A percentile compares a stretch with the other conserved stretches of the same genome.
Evolutionary conservation across 78 protist species (phyloP).

Genomic region (Dictyostelium discoideum): dicty_2.7 NC_007091.3:653501-654000

Average conservation of each 20-base stretch:
- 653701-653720: conserved; percentile 39
- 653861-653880: neutral
- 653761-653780: neutral
- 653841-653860: no score
- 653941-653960: conserved; percentile 53
- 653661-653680: conserved; percentile 53
- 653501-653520: conserved; percentile 31
- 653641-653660: conserved; percentile 65
- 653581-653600: conserved; percentile 45
- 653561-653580: conserved; percentile 31
- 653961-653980: conserved; percentile 54
- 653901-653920: conserved; percentile 40
- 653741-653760: conserved; percentile 1
- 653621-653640: conserved; percentile 64
- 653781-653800: neutral
- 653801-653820: no score
- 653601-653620: conserved; percentile 76
- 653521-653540: conserved; percentile 37
- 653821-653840: no score
- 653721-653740: conserved; percentile 42
- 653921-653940: conserved; percentile 62
- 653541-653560: conserved; percentile 5
- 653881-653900: conserved; percentile 34
- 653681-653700: conserved; percentile 45
- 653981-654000: conserved; percentile 61